Evolutionary conservation across 2,329 filamentous ascomycete genomes (phyloP).

Genomic region (Paracoccidioides brasiliensis): DNA sequence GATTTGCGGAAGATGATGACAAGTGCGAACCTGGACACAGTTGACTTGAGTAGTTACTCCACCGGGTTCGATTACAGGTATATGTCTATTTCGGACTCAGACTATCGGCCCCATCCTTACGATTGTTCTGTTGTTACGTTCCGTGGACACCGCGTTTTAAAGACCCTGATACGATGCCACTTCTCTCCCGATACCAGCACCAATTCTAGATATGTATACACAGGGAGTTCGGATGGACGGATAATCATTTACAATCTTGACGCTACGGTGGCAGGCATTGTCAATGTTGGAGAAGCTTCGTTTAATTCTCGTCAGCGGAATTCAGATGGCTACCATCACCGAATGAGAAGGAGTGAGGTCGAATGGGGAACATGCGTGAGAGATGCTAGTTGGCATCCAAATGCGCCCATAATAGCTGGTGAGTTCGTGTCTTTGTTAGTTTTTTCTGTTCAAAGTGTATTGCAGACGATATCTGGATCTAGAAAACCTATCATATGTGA

Average conservation of each 20-base stretch:
- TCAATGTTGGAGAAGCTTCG: constrained; percentile 66
- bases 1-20: constrained; percentile 82
- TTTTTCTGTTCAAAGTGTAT: neutral
- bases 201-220: constrained; percentile 85
- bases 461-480: neutral
- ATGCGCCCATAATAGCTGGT: constrained; percentile 63
- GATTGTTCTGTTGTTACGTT: constrained; percentile 93
- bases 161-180: constrained; percentile 86
- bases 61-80: constrained; percentile 53
- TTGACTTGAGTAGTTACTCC: constrained; percentile 41
- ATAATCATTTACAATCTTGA: constrained; percentile 92
- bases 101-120: constrained; percentile 54
- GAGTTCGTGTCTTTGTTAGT: constrained; percentile 18
- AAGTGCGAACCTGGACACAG: constrained; percentile 43
- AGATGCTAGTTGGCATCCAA: constrained; percentile 85
- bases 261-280: constrained; percentile 61
- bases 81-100: constrained; percentile 40
- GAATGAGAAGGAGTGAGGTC: constrained; percentile 40
- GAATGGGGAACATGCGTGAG: constrained; percentile 67
- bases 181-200: constrained; percentile 81
- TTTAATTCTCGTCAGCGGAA: constrained; percentile 45
- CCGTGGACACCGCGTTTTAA: constrained; percentile 74
- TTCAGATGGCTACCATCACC: constrained; percentile 41
- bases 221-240: constrained; percentile 76
- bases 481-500: neutral